These are phyloP conservation scores for Litchi chinensis DNA, from an alignment of 345 rosid species.

Conservation along the genomic window DNA sequence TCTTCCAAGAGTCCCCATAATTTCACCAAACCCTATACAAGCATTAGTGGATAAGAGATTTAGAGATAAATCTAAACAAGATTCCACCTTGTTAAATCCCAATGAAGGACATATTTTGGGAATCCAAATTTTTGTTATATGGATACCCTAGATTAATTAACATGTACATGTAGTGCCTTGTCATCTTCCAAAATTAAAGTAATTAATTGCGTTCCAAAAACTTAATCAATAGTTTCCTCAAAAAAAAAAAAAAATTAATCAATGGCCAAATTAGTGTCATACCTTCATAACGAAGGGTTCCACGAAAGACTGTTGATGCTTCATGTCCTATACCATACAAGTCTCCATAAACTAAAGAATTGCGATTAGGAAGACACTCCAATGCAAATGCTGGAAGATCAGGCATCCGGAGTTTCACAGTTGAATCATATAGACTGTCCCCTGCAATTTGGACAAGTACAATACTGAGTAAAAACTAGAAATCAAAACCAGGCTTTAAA, in stretches of 20 bases:
- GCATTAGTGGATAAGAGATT: constrained; percentile 14
- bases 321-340: constrained; percentile 72
- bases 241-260: neutral
- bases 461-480: too few species aligned
- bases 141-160: neutral
- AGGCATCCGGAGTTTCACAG: constrained; percentile 57
- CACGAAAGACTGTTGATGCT: constrained; percentile 87
- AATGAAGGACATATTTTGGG: neutral
- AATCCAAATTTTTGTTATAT: neutral
- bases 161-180: neutral
- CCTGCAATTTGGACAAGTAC: constrained; percentile 46
- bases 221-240: too few species aligned
- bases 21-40: constrained; percentile 68
- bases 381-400: constrained; percentile 93
- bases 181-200: neutral
- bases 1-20: constrained; percentile 76
- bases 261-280: constrained; percentile 19
- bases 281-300: constrained; percentile 96
- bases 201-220: neutral
- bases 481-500: neutral
- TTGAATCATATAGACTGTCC: constrained; percentile 72
- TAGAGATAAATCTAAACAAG: neutral
- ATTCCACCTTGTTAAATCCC: neutral
- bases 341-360: constrained; percentile 79
- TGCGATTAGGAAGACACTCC: constrained; percentile 88